Base-by-base conservation (phyloP, 176 grass and related monocot genomes). In the Areca catechu region DNA sequence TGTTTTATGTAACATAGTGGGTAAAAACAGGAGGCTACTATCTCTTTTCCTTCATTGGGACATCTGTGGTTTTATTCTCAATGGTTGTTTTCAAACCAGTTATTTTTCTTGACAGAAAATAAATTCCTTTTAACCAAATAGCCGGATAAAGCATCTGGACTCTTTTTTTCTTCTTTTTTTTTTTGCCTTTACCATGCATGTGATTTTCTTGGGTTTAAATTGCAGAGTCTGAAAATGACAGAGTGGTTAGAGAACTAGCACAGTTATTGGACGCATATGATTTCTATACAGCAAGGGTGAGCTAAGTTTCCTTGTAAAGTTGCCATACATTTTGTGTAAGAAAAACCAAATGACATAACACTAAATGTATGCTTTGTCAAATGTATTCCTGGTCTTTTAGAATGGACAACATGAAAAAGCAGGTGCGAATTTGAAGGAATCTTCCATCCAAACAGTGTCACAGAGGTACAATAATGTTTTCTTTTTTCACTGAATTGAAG, bases 231-330 rank as follows among this genome's bases (percentile, higher is more conserved):
- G 76, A 71, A 52, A 74, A 51, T 12, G 23, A 74, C 24, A 79
- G 67, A 63, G 83, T 77, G 72, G 71, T 79, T 61, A 51, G 69
- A 51, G 93, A 98, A 67, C 80, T 98, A 37, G 64, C 87, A 54
- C 87, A 98, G 66, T 65, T 98, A 60, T 70, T 92, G 19, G 93
- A 98, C 66, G 81, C 75, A 15, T 89, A 85, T 55, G 78, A 64
- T 53, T 70, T 98, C 58, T 85, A 85, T 65, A 68, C 57, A 57
- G 71, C 22, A 16, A 84, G 62, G 70, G 82, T 90, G 50, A 71
- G 59, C 75, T 72, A 54, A 19, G 59, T 48, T 57, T 66, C 25
- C 53, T 54, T 43, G 34, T 12, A 12, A 43, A 43, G 34, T 43
- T 9, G 34, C 9, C 10, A 14, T 43, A 2, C 34, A 43, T 43